Evolutionary conservation across 768 basidiomycete genomes (phyloP), one percentile per base, ranked within the genome.

Genomic region (Lepiota venenata): DNA sequence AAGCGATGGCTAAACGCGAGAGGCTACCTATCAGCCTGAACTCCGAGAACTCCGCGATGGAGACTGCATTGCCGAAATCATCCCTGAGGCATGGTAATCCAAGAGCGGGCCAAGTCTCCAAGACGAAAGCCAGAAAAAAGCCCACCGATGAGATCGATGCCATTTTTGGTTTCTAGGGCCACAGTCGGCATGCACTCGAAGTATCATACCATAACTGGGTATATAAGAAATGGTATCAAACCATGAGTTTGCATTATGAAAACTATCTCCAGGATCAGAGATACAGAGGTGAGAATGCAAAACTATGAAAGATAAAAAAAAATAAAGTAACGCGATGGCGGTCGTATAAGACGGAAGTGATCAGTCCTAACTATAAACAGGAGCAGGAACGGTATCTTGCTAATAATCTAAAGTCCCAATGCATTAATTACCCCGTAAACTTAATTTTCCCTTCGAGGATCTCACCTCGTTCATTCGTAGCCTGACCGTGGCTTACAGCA

Each of bases 101-200:
- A 5, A 16, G 16, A 41, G 36, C 41, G 37, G 25, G 11, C 47
- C 16, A 20, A 25, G 16, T 2, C 12, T 18, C 51, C n/a, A 42
- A 56, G 54, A 49, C 41, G 3, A 62, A 58, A 51, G 75, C 70
- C 58, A 72, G 67, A 55, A 73, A 71, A 58, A 73, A 71, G 55
- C 67, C 64, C 40, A 69, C 60, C 50, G 77, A 88, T 58, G 86
- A 86, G 61, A 88, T 88, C 36, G 86, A 88, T 58, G 79, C 78
- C n/a, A 87, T 88, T 18, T 87, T 87, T 63, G 80, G 77, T 0
- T 73, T 67, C 51, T 72, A 56, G 57, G 36, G 25, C 43, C 6
- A 32, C 8, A 7, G 32, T 32, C 32, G 32, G 32, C 32, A 32
- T 32, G 32, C 32, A 32, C 32, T 32, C 32, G 32, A 9, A 32